These are phyloP conservation scores for Salix udensis DNA, from an alignment of 345 rosid species.

Conservation along the genomic window DNA sequence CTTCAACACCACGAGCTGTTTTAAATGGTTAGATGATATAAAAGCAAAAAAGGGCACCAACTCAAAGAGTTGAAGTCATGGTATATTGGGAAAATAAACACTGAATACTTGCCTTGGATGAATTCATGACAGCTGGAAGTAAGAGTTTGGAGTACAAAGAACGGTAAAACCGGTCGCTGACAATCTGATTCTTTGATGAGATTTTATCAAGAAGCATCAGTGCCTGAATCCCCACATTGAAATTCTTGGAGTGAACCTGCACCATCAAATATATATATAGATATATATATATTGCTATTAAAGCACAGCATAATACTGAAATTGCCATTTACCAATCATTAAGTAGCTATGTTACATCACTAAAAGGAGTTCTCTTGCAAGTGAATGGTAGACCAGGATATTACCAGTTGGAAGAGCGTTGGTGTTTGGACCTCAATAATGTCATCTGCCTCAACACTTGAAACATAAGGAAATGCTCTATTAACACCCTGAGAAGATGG, in stretches of 20 bases:
- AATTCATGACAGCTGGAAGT: slow-evolving; percentile 84
- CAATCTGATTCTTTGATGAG: slow-evolving; percentile 90
- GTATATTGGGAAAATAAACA: background rate
- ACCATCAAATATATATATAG: slow-evolving; percentile 13
- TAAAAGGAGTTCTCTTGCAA: background rate
- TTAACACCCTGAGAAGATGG: slow-evolving; percentile 70
- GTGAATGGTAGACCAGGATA: slow-evolving; percentile 10
- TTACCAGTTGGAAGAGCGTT: slow-evolving; percentile 82
- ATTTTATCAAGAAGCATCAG: slow-evolving; percentile 95
- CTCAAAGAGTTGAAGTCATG: no score
- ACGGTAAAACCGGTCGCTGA: slow-evolving; percentile 90
- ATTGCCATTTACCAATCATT: background rate
- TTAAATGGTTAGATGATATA: no score
- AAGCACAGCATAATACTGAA: slow-evolving; percentile 4
- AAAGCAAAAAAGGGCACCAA: no score
- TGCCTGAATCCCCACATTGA: slow-evolving; percentile 91
- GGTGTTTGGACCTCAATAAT: slow-evolving; percentile 84
- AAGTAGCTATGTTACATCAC: background rate
- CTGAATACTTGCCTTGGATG: slow-evolving; percentile 72
- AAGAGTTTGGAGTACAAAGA: slow-evolving; percentile 88
- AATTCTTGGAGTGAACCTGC: slow-evolving; percentile 92
- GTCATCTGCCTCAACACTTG: slow-evolving; percentile 77
- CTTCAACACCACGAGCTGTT: no score
- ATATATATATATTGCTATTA: slow-evolving; percentile 11
- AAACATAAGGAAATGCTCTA: slow-evolving; percentile 96